Evolutionary conservation across 1,284 basidiomycete species (phyloP), one percentile per base, ranked within the genome.

Genomic region (Microstroma glucosiphilum): DNA sequence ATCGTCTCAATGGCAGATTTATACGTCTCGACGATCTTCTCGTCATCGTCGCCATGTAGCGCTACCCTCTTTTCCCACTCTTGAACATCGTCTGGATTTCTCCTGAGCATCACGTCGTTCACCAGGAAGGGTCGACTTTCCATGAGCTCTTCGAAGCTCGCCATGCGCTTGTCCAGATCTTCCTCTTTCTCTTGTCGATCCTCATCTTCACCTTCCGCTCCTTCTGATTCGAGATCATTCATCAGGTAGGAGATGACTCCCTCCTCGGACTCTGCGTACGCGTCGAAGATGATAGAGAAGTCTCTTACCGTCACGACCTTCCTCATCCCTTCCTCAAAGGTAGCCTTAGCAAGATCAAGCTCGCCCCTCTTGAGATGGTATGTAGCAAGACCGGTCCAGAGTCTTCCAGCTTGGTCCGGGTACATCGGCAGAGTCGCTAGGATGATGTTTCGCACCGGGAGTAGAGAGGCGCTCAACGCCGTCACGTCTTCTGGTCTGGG

Each of bases 51-150:
- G 13, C 89, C 94, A 85, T 88, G 92, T 48, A 98, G 81, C 2
- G 91, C 91, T n/a, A 97, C 86, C 11, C 93, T 84, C 82, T 98
- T 98, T 82, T 97, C 94, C 96, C 96, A 99, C 79, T 99, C 96
- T 73, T 96, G 92, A 0, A 98, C 94, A 73, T 99, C 96, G 75
- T 97, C 91, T 0, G 92, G 91, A 82, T 99, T 99, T 70, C 96
- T 83, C 61, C 96, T 84, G 26, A 98, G 81, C 37, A 98, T 81
- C 1, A 98, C 96, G 71, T 97, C 93, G 77, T 98, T 99, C 60
- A 96, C 88, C 63, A 98, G 83, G 84, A 98, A 98, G 1, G 92
- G 96, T 71, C 96, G 82, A 49, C 93, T 84, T 79, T 98, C 96
- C 86, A 96, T 96, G 67, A 98, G 81, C 60, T 88, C 88, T 80